Conservation (phyloP, 208 protist species). For the Crithidia sp. region DNA sequence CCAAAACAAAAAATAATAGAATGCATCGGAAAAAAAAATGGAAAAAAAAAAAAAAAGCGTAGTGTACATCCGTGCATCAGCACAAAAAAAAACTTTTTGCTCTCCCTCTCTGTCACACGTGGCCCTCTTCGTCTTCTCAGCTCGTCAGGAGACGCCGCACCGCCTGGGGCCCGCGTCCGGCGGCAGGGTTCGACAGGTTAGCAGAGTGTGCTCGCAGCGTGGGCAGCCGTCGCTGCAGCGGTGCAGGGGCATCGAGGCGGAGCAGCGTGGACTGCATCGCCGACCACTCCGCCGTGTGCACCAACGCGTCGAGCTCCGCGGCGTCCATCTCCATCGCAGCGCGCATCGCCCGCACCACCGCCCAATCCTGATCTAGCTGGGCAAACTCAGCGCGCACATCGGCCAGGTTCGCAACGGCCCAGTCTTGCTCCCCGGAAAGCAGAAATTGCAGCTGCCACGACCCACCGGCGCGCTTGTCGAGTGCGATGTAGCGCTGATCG, state of each 20-base stretch:
- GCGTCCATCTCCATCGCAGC: conserved; percentile 55
- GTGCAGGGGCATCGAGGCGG: conserved; percentile 21
- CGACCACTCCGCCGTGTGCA: conserved; percentile 15
- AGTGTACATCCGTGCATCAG: background rate
- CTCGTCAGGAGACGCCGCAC: conserved; percentile 18
- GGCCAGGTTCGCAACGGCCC: conserved; percentile 59
- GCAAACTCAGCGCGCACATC: conserved; percentile 58
- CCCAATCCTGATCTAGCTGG: conserved; percentile 50
- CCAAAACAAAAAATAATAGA: background rate
- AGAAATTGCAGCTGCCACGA: conserved; percentile 79
- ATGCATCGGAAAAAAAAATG: background rate
- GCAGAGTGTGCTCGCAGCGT: conserved; percentile 21
- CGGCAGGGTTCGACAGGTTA: conserved; percentile 2
- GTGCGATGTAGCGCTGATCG: conserved; percentile 52
- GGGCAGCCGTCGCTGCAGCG: conserved; percentile 30
- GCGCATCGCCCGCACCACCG: conserved; percentile 33
- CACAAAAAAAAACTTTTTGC: no score
- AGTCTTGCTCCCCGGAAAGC: conserved; percentile 63
- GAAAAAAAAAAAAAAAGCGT: conserved; percentile 1
- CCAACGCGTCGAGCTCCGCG: conserved; percentile 17
- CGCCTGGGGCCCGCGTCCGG: conserved; percentile 21
- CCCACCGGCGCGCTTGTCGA: conserved; percentile 25
- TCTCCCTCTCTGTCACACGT: no score
- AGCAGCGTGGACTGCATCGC: conserved; percentile 10
- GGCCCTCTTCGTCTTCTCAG: background rate